Base-by-base conservation (phyloP, 352 stramenopile species). In the Stramenopiles sp. region DNA sequence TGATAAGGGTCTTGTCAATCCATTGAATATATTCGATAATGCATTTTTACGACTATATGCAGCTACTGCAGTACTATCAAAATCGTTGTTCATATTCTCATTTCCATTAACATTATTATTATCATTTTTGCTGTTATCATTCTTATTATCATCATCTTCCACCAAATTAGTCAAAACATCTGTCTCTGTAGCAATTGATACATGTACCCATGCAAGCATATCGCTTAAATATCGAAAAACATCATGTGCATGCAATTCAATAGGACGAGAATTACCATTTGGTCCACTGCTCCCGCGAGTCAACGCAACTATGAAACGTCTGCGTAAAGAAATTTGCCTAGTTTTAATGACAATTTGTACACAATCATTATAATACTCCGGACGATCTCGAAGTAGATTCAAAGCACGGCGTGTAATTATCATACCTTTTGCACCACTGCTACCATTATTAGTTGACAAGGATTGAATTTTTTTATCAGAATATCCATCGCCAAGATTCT, bases 131-230 rank as follows among this genome's bases (percentile, higher is more conserved):
- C 20, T 27, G n/a, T n/a, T n/a, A n/a, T n/a, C n/a, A 20, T 27
- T 27, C 53, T 27, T 69, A 20, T 27, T 7, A n/a, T 79, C 20
- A 23, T 6, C 13, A 20, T 81, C 31, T 31, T 31, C 13, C 7
- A 85, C 82, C 23, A 94, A 82, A 73, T 89, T 85, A 30, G 86
- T 85, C 73, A 93, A 87, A 80, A 93, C 91, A 78, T 94, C 89
- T 53, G 82, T 83, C 79, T 95, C 90, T 0, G 87, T 86, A 0
- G 88, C 90, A 65, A 94, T 88, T 4, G 87, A 83, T 77, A 94
- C 88, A 78, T 95, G 90, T 13, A 93, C 81, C 90, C 90, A 95
- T 7, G 90, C 90, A 13, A 95, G 76, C 88, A 95, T 93, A 73
- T 94, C 89, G 30, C 90, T 87, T 29, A 90, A 89, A 83, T 94